phyloP scores from a whole-genome alignment of 1,139 yeast genomes.

The Sporopachydermia cereana region DNA sequence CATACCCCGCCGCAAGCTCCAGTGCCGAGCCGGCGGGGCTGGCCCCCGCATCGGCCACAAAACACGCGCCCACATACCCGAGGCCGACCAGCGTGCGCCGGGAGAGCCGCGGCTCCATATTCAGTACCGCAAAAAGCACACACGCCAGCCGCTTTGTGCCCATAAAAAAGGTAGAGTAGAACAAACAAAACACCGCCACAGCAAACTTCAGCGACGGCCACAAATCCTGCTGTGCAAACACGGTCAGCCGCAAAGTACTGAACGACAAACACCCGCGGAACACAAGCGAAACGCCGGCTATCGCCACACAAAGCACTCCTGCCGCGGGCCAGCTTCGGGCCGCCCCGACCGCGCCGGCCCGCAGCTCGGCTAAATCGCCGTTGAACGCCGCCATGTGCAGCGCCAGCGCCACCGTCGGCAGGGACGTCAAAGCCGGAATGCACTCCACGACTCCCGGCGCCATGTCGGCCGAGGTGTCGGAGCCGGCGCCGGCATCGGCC shows the following conservation, averaged over 20 bases:
- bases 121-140: neutral
- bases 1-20: neutral
- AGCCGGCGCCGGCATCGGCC: neutral
- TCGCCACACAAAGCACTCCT: neutral
- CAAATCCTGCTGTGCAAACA: slow-evolving; percentile 22
- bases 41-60: neutral
- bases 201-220: slow-evolving; percentile 15
- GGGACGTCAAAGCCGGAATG: slow-evolving; percentile 24
- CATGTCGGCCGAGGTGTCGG: slow-evolving; percentile 7
- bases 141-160: slow-evolving; percentile 1
- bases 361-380: neutral
- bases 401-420: slow-evolving; percentile 25
- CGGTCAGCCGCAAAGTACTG: slow-evolving; percentile 24
- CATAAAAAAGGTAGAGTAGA: neutral
- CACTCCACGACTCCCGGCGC: slow-evolving; percentile 21
- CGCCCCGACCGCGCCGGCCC: neutral
- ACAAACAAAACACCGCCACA: neutral
- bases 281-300: neutral
- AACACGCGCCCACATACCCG: neutral
- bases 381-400: slow-evolving; percentile 6
- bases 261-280: slow-evolving; percentile 9
- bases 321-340: neutral
- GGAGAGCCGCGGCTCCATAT: neutral
- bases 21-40: neutral
- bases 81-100: neutral